Evolutionary conservation across 177 flowering plant genomes (phyloP), one percentile per base, ranked within the genome.

Genomic region (Telopea speciosissima): DNA sequence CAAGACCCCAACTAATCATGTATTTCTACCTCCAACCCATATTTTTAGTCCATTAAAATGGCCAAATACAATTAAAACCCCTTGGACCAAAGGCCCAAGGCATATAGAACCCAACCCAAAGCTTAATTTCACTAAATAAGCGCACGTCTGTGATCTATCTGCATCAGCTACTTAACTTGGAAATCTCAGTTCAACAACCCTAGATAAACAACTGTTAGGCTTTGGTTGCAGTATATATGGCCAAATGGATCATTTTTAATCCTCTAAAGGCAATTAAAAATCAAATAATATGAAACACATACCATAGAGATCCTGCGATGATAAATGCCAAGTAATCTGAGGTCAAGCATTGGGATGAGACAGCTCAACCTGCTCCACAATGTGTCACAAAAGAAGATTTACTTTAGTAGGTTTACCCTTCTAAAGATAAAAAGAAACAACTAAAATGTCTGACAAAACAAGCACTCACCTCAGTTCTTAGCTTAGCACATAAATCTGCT

Each of bases 291-390:
- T 54, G n/a, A 54, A 54, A 54, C 59, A 16, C 16, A 45, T 56
- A 91, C 97, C 95, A 88, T 91, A 70, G 88, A 90, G 63, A 91
- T 91, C 83, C 87, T 89, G 82, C 88, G 97, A 75, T 88, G 84
- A 80, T 86, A 91, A 78, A 91, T 92, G 75, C 89, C 94, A 70
- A 91, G 89, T 80, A 91, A 72, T 63, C 94, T 81, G 62, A 91
- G 89, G 71, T 88, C 94, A 5, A 5, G 91, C 90, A 79, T 84
- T 72, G 12, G 88, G 87, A 75, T 84, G 88, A 63, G 97, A 88
- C 78, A 89, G 75, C 74, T 91, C 97, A 54, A 91, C 94, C 97
- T 91, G 81, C 69, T 71, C 45, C 63, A 80, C 36, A 54, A 68
- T 36, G 66, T 45, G 3, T 65, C 44, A 65, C 3, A 3, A 2